phyloP scores from a whole-genome alignment of 768 basidiomycete genomes.

The Tulasnella sp. region DNA sequence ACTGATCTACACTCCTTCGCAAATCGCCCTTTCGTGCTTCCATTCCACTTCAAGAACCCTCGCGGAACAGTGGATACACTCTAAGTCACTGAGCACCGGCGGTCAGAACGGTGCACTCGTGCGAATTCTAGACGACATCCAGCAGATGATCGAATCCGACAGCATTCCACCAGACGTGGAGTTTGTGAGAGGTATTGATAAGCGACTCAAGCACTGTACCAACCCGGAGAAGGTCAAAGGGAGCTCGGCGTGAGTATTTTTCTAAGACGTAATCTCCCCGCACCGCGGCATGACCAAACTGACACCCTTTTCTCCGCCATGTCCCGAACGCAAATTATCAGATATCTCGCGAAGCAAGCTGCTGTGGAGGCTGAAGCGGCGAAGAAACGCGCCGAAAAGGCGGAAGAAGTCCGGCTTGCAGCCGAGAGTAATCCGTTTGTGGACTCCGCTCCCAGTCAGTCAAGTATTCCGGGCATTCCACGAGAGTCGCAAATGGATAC shows the following conservation, averaged over 20 bases:
- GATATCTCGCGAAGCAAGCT: conserved; percentile 42
- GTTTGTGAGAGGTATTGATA: conserved; percentile 79
- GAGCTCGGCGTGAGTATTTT: conserved; percentile 70
- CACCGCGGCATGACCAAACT: too few species aligned
- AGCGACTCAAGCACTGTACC: conserved; percentile 75
- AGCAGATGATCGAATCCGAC: conserved; percentile 40
- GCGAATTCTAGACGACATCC: conserved; percentile 42
- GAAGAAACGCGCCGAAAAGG: conserved; percentile 46
- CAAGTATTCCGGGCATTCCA: too few species aligned
- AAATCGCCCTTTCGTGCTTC: conserved; percentile 79
- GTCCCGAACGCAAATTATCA: neutral
- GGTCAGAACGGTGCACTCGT: conserved; percentile 26
- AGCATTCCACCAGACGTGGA: conserved; percentile 68
- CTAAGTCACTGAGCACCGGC: conserved; percentile 26
- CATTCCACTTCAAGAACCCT: conserved; percentile 53
- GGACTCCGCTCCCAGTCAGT: conserved; percentile 27
- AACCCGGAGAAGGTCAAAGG: conserved; percentile 94
- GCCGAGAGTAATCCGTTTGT: conserved; percentile 63
- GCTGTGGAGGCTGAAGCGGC: conserved; percentile 60
- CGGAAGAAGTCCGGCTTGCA: conserved; percentile 27
- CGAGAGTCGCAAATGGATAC: too few species aligned
- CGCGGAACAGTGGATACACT: conserved; percentile 50
- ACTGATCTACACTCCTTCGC: conserved; percentile 83
- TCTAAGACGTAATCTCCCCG: too few species aligned
- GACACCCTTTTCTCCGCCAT: too few species aligned